Evolutionary conservation across 768 basidiomycete genomes (phyloP), one percentile per base, ranked within the genome.

Genomic region (Kwoniella heveanensis): DNA sequence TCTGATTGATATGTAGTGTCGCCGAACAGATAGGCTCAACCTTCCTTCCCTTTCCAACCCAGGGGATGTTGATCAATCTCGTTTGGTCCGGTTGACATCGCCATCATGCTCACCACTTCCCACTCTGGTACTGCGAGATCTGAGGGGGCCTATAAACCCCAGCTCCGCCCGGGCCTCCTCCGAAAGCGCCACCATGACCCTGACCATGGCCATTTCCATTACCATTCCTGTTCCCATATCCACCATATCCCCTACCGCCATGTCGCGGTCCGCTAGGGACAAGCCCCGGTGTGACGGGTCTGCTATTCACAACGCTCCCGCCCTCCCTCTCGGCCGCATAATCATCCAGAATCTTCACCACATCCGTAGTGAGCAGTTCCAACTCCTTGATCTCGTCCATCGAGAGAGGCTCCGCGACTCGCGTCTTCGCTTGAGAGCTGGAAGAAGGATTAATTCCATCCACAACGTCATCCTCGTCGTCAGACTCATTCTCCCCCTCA

Each of bases 331-430:
- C 90, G 10, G 87, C 84, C 67, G 84, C 87, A 77, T 88, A 90
- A 50, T 83, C 83, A 70, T 90, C 86, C 57, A 95, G 79, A 50
- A 92, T 85, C 48, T 83, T 80, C 24, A 92, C 90, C 56, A 92
- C 83, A 66, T 89, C 86, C 65, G 85, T 83, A 4, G 90, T 90
- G 71, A 92, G 82, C 25, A 84, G 75, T 66, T 92, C 90, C 57
- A 93, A 81, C 70, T 93, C 90, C 69, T 83, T 85, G 64, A 90
- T 81, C 79, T 94, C 92, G 50, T 84, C 83, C n/a, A 72, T 60
- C 13, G 88, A 86, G 61, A 94, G 81, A 0, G 88, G 83, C 37
- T 66, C 48, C 13, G 47, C 39, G 61, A 83, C 82, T 66, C 84
- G 84, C 65, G 76, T 82, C 56, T 32, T 58, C 49, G 72, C 67